Conservation (phyloP, 352 stramenopile species). For the Blastocystis sp. region DNA sequence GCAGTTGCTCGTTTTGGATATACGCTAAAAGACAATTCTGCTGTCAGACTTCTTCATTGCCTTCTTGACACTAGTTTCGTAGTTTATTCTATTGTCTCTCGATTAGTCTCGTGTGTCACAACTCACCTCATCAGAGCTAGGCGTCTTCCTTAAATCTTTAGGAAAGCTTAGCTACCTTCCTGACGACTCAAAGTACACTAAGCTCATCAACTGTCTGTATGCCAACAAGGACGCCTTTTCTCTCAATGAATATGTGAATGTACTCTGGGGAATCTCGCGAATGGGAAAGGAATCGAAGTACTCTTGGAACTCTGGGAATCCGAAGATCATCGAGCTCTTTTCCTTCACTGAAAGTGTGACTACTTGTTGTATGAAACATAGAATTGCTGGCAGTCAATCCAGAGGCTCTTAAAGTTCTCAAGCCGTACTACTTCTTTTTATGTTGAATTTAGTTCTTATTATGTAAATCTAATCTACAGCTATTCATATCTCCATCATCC, state of each 20-base stretch:
- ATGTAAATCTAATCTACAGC: conserved; percentile 18
- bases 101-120: background rate
- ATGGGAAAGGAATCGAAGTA: background rate
- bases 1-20: background rate
- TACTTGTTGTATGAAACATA: background rate
- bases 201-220: background rate
- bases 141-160: background rate
- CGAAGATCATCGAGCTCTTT: background rate
- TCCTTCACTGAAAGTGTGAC: background rate
- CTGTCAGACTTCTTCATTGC: background rate
- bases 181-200: background rate
- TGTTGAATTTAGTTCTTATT: background rate
- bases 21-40: background rate
- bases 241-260: background rate
- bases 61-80: background rate
- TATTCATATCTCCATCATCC: conserved; percentile 17
- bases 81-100: background rate
- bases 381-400: background rate
- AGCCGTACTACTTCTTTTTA: background rate
- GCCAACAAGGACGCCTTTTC: background rate
- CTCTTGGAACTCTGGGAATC: background rate
- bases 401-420: background rate
- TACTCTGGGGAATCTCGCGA: background rate
- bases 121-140: background rate
- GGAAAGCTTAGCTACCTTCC: background rate